A percentile compares a stretch with the other conserved stretches of the same genome.
Conservation (phyloP, 1,139 yeast species). For the Scheffersomyces segobiensis region DNA sequence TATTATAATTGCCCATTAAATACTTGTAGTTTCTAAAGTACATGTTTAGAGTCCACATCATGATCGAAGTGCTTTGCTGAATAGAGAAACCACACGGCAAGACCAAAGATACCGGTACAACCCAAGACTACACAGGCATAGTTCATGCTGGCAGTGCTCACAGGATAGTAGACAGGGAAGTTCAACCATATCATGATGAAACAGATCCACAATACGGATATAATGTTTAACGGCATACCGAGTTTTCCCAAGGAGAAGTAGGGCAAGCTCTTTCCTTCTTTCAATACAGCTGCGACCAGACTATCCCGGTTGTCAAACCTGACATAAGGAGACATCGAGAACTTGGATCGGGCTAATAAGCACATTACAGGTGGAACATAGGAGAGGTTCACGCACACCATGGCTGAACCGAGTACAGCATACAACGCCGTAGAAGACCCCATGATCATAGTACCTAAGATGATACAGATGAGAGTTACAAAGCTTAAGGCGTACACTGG, state of each 20-base stretch:
- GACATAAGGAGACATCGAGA: constrained; percentile 12
- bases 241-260: constrained; percentile 25
- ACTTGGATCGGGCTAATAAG: constrained; percentile 17
- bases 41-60: constrained; percentile 11
- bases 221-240: constrained; percentile 28
- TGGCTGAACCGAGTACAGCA: constrained; percentile 30
- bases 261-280: constrained; percentile 16
- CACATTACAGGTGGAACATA: constrained; percentile 29
- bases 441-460: constrained; percentile 24
- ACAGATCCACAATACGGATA: constrained; percentile 28
- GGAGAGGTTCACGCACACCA: constrained; percentile 31
- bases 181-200: constrained; percentile 31
- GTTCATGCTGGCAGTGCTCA: constrained; percentile 33
- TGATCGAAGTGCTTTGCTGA: constrained; percentile 19
- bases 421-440: constrained; percentile 26
- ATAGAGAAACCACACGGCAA: constrained; percentile 27
- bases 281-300: constrained; percentile 11
- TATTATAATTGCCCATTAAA: too few species aligned
- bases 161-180: constrained; percentile 31
- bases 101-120: constrained; percentile 27
- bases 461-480: constrained; percentile 16
- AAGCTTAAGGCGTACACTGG: constrained; percentile 26
- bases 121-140: constrained; percentile 39
- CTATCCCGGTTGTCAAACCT: constrained; percentile 13
- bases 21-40: constrained; percentile 1